phyloP scores from a whole-genome alignment of 495 filamentous ascomycete species.

The Venustampulla echinocandica region DNA sequence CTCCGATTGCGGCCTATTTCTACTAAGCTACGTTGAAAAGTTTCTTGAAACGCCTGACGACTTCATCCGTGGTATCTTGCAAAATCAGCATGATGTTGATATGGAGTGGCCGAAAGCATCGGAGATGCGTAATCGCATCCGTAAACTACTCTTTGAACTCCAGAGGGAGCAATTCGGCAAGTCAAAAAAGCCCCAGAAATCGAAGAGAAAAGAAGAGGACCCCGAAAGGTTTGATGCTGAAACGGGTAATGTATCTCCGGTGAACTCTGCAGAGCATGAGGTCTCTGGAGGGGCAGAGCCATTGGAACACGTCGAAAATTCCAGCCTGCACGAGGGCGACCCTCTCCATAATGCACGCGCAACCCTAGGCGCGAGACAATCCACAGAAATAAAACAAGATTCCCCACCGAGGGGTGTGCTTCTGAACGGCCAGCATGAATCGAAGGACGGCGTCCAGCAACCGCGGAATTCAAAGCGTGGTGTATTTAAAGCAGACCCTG shows the following conservation, averaged over 20 bases:
- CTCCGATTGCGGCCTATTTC: slow-evolving; percentile 81
- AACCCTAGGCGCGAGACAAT: no score
- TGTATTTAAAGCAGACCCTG: neutral
- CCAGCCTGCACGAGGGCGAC: no score
- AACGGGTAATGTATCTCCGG: neutral
- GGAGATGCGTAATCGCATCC: slow-evolving; percentile 12
- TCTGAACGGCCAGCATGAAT: no score
- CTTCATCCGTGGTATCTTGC: slow-evolving; percentile 52
- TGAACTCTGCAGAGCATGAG: no score
- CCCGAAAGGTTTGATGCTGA: neutral
- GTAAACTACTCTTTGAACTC: slow-evolving; percentile 18
- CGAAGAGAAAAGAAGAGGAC: neutral
- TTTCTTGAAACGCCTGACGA: slow-evolving; percentile 62
- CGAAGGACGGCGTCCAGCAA: no score
- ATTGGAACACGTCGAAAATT: no score
- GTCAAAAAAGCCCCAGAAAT: neutral
- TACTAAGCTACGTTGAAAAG: slow-evolving; percentile 73
- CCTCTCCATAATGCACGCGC: no score
- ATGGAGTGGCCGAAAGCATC: slow-evolving; percentile 4
- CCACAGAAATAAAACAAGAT: no score
- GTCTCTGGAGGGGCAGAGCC: no score
- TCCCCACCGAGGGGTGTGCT: no score
- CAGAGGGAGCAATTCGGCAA: slow-evolving; percentile 9
- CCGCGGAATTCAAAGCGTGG: neutral
- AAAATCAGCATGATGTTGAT: slow-evolving; percentile 4